Conservation (phyloP, 352 stramenopile species). For the Pythium coloratum region DNA sequence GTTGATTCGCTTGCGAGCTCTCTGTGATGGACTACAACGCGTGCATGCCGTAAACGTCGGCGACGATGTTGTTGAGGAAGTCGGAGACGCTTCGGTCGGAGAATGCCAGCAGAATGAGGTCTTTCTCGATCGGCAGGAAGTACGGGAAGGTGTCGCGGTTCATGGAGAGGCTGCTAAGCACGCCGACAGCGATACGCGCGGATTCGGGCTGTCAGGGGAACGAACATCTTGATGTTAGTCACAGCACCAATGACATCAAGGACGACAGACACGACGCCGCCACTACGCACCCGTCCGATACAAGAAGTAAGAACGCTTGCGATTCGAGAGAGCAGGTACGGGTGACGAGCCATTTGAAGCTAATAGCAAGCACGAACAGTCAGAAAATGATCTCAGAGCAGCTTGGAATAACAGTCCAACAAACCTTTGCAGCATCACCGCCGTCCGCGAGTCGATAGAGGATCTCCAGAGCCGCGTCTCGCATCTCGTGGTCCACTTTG, state of each 20-base stretch:
- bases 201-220: slow-evolving; percentile 53
- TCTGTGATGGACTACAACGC: slow-evolving; percentile 40
- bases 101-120: slow-evolving; percentile 69
- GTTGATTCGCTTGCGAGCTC: neutral
- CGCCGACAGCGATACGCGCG: slow-evolving; percentile 68
- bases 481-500: slow-evolving; percentile 75
- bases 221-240: neutral
- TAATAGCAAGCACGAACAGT: slow-evolving; percentile 8
- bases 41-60: slow-evolving; percentile 83
- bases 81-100: slow-evolving; percentile 77
- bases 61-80: slow-evolving; percentile 80
- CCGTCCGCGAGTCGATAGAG: slow-evolving; percentile 70
- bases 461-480: slow-evolving; percentile 70
- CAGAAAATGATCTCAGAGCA: neutral
- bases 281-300: slow-evolving; percentile 56
- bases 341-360: slow-evolving; percentile 68
- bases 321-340: slow-evolving; percentile 58
- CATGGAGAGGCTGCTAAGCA: slow-evolving; percentile 77
- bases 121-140: slow-evolving; percentile 78
- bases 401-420: neutral
- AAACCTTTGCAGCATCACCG: slow-evolving; percentile 57
- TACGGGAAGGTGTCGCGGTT: slow-evolving; percentile 73
- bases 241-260: neutral
- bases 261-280: neutral
- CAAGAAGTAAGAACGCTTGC: slow-evolving; percentile 62